Evolutionary conservation across 2,329 filamentous ascomycete species (phyloP), one percentile per base, ranked within the genome.

Genomic region (Botrytis hyacinthi): DNA sequence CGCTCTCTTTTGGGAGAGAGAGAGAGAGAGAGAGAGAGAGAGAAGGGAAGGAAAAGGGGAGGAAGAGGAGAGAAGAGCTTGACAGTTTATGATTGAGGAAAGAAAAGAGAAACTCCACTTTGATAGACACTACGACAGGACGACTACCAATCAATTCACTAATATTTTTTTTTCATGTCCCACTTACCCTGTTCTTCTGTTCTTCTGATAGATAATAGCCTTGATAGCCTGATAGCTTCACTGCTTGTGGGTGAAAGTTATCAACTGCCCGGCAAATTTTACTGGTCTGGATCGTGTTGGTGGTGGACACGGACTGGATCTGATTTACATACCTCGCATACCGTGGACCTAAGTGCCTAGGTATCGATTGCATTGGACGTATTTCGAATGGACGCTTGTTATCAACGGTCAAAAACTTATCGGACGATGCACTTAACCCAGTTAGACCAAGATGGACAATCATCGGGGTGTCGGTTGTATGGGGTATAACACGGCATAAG

Each of bases 141-240:
- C 20, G 48, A 48, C 62, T 46, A 65, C 62, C 62, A 66, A 66
- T 66, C 44, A 66, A 48, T 18, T n/a, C 32, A 66, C 29, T 48
- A 32, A 48, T 29, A 48, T 46, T 66, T 66, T 48, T 66, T 66
- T 14, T 66, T 14, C 35, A 26, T 16, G 37, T 63, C 20, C 62
- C 42, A 51, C 46, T 37, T 67, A 35, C 20, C 57, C 29, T 59
- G 48, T n/a, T 40, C 37, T 57, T 57, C n/a, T 42, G 40, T 2
- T 14, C 10, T 42, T 42, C 40, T 57, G 51, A 57, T 57, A 32
- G 51, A 57, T 57, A 32, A 54, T 54, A 16, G 48, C 46, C 46
- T 51, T 12, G 51, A 29, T 57, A 57, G 51, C 51, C 18, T 57
- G 51, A 29, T 57, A 57, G 51, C 51, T 29, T 57, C 51, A 57